phyloP scores from a whole-genome alignment of 345 rosid species.

The Durio zibethinus region DNA sequence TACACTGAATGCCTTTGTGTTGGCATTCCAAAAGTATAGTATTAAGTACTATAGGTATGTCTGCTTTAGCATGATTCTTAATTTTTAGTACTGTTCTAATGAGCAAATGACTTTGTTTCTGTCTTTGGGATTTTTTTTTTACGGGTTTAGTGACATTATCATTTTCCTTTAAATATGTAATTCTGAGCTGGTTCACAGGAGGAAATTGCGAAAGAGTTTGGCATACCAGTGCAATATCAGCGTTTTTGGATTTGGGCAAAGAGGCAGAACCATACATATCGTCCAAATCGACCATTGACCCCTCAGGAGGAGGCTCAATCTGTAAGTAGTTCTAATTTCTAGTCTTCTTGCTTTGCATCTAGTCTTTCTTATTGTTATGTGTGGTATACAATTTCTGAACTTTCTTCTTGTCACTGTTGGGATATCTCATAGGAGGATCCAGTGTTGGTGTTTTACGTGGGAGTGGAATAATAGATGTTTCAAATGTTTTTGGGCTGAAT shows the following conservation, averaged over 20 bases:
- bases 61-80: not conserved
- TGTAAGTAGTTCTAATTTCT: constrained; percentile 35
- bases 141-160: not conserved
- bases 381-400: not conserved
- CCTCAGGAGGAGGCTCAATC: constrained; percentile 82
- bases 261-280: constrained; percentile 94
- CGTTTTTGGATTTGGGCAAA: constrained; percentile 98
- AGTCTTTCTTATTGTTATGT: not conserved
- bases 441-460: not conserved
- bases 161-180: not conserved
- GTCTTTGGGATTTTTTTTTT: constrained; percentile 9
- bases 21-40: not conserved
- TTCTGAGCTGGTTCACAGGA: constrained; percentile 48
- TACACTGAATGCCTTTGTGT: not conserved
- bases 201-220: constrained; percentile 92
- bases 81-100: not conserved
- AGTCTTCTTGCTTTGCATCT: not conserved
- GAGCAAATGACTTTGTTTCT: not conserved
- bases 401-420: not conserved
- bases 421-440: not conserved
- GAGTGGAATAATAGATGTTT: not conserved
- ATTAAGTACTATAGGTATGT: not conserved
- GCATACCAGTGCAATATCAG: constrained; percentile 79
- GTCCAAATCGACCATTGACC: constrained; percentile 83
- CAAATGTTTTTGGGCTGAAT: not conserved